Conservation (phyloP, 139 green algal genomes). For the Coccomyxa sp. region DNA sequence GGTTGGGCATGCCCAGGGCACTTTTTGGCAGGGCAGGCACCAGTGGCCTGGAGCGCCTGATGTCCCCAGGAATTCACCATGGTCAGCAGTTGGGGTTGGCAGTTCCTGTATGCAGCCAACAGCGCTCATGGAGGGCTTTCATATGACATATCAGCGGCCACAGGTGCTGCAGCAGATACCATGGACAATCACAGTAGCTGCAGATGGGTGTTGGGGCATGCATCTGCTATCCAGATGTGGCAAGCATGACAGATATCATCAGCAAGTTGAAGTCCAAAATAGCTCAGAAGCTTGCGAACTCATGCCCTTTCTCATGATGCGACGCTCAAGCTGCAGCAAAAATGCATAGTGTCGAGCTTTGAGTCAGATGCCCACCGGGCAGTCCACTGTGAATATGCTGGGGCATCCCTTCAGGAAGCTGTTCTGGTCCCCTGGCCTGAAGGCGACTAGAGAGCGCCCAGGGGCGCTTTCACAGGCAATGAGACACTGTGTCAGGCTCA, state of each 20-base stretch:
- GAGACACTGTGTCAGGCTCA: slow-evolving; percentile 10
- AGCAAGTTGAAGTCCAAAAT: background rate
- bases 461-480: slow-evolving; percentile 23
- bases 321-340: background rate
- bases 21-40: background rate
- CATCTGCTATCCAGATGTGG: no score
- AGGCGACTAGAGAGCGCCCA: slow-evolving; percentile 11
- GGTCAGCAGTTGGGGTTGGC: background rate
- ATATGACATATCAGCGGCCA: background rate
- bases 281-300: background rate
- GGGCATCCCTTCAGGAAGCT: slow-evolving; percentile 31
- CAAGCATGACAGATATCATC: background rate
- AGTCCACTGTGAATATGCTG: slow-evolving; percentile 5
- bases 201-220: no score
- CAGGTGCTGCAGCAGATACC: background rate
- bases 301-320: background rate
- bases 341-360: background rate
- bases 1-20: background rate
- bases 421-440: background rate
- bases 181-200: background rate
- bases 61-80: background rate
- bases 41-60: background rate
- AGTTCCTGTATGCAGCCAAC: background rate
- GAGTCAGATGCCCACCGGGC: background rate
- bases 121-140: background rate